A percentile compares a stretch with the other conserved stretches of the same genome.
Evolutionary conservation across 768 basidiomycete species (phyloP).

Genomic region (Suillus subluteus): DNA sequence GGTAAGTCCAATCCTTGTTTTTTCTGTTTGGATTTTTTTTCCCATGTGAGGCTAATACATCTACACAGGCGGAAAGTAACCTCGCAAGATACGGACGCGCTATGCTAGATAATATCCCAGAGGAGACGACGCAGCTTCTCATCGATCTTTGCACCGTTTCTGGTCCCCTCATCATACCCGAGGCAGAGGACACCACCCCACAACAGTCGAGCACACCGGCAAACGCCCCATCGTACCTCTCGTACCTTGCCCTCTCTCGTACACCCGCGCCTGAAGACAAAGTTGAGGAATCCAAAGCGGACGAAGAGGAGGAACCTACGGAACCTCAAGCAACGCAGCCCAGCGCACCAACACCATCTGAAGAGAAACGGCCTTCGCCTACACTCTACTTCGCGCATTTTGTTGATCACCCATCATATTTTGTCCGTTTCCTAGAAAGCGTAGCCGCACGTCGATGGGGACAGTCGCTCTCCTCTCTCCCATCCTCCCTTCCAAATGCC

Average conservation of each 20-base stretch:
- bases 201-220: constrained; percentile 25
- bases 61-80: constrained; percentile 76
- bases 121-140: constrained; percentile 87
- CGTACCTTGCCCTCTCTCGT: constrained; percentile 77
- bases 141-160: constrained; percentile 88
- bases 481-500: constrained; percentile 12
- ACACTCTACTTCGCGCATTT: constrained; percentile 92
- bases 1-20: constrained; percentile 49
- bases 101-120: constrained; percentile 79
- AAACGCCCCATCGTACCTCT: constrained; percentile 67
- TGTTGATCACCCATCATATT: constrained; percentile 83
- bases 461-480: constrained; percentile 57
- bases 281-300: constrained; percentile 18
- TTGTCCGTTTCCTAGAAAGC: constrained; percentile 86
- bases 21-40: background rate
- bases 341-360: constrained; percentile 19
- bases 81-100: constrained; percentile 87
- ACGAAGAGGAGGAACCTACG: constrained; percentile 23
- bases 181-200: constrained; percentile 43
- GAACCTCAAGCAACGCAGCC: constrained; percentile 28
- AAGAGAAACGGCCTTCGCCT: constrained; percentile 69
- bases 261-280: constrained; percentile 37
- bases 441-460: constrained; percentile 82
- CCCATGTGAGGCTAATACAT: background rate
- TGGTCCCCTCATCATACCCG: constrained; percentile 47